Evolutionary conservation across 768 basidiomycete genomes (phyloP).

Genomic region (Hygrophorus pudorinus): DNA sequence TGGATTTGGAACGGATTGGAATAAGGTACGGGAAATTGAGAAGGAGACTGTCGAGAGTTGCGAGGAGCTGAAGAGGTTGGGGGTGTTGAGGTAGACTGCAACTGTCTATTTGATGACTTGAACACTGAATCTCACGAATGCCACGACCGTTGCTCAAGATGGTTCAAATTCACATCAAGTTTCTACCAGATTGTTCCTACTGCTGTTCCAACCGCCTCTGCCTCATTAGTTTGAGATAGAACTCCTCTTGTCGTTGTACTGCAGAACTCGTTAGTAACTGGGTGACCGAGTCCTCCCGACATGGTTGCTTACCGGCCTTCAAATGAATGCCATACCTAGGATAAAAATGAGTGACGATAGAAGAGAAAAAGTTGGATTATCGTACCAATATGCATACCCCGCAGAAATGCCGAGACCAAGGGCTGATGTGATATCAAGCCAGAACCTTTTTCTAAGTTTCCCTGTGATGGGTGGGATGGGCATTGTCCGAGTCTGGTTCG

Average conservation of each 20-base stretch:
- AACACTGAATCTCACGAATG: no score
- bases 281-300: no score
- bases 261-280: conserved; percentile 2
- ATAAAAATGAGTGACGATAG: conserved; percentile 14
- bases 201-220: conserved; percentile 22
- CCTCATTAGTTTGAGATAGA: conserved; percentile 77
- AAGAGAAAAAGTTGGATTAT: conserved; percentile 6
- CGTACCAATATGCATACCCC: conserved; percentile 81
- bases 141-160: neutral
- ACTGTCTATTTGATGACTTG: neutral
- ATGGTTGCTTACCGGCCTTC: conserved; percentile 49
- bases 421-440: conserved; percentile 69
- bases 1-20: conserved; percentile 89
- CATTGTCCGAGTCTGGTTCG: no score
- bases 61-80: conserved; percentile 61
- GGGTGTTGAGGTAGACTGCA: conserved; percentile 34
- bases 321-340: conserved; percentile 78
- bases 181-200: neutral
- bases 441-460: conserved; percentile 87
- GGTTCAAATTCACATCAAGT: no score
- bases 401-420: conserved; percentile 68
- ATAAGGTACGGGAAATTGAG: conserved; percentile 70
- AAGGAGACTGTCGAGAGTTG: conserved; percentile 65
- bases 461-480: conserved; percentile 88
- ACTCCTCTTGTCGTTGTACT: conserved; percentile 82